phyloP scores from a whole-genome alignment of 306 rosid species.

The Trifolium dubium region DNA sequence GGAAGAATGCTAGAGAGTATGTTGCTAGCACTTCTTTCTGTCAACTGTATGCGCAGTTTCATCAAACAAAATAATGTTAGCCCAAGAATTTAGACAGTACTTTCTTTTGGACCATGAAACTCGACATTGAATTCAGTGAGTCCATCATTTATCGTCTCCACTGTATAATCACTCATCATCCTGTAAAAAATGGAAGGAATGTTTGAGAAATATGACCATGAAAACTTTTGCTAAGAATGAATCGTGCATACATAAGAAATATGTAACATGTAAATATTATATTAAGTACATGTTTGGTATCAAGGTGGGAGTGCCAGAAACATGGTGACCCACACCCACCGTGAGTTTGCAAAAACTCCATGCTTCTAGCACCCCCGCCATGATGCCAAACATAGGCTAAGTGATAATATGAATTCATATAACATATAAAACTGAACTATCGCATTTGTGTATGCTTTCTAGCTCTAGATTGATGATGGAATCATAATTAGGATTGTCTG shows the following conservation, averaged over 20 bases:
- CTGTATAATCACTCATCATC: slow-evolving; percentile 99
- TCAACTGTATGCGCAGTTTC: slow-evolving; percentile 9
- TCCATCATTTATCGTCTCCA: slow-evolving; percentile 97
- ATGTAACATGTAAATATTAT: neutral
- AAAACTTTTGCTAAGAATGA: slow-evolving; percentile 5
- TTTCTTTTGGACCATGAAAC: slow-evolving; percentile 98
- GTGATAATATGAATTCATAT: neutral
- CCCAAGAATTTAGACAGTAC: slow-evolving; percentile 53
- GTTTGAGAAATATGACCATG: slow-evolving; percentile 31
- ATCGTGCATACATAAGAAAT: slow-evolving; percentile 9
- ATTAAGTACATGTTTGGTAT: no score
- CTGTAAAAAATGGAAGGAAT: slow-evolving; percentile 52
- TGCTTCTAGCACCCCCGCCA: no score
- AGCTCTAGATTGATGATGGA: slow-evolving; percentile 7
- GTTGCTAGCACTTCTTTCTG: neutral
- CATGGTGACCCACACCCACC: no score
- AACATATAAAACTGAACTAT: slow-evolving; percentile 31
- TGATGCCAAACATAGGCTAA: no score
- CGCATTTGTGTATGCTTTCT: slow-evolving; percentile 20
- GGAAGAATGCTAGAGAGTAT: neutral
- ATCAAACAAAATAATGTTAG: slow-evolving; percentile 37
- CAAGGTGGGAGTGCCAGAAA: no score
- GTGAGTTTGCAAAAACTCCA: no score
- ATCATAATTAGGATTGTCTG: slow-evolving; percentile 5
- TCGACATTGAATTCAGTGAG: slow-evolving; percentile 94